Conservation (phyloP, 129 eudicot species). For the Flaveria trinervia region DNA sequence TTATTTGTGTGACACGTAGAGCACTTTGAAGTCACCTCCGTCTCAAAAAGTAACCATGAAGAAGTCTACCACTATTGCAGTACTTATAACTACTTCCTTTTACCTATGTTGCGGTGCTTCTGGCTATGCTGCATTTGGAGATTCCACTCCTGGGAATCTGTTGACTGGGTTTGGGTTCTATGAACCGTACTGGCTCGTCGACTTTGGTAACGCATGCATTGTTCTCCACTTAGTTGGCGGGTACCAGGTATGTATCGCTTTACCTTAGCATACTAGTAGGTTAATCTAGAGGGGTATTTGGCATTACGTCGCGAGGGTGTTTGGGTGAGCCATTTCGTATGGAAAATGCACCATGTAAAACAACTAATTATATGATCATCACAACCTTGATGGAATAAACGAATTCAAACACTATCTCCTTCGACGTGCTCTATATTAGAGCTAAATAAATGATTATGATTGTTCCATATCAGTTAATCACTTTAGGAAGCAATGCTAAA, state of each 20-base stretch:
- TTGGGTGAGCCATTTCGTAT: neutral
- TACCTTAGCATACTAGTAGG: slow-evolving; percentile 5
- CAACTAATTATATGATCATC: neutral
- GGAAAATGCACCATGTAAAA: neutral
- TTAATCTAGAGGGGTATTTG: neutral
- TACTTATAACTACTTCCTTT: slow-evolving; percentile 53
- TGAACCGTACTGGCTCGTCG: slow-evolving; percentile 84
- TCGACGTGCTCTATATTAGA: no score
- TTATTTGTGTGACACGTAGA: slow-evolving; percentile 37
- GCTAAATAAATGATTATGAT: no score
- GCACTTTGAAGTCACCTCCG: slow-evolving; percentile 72
- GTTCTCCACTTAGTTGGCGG: slow-evolving; percentile 83
- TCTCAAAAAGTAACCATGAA: slow-evolving; percentile 67
- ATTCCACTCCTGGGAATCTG: slow-evolving; percentile 78
- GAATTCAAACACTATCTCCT: neutral
- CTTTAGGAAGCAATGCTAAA: neutral
- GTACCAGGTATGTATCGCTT: slow-evolving; percentile 72
- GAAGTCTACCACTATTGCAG: slow-evolving; percentile 54
- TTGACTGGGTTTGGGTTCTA: slow-evolving; percentile 92
- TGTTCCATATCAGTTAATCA: no score
- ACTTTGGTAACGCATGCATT: slow-evolving; percentile 78
- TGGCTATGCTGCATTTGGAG: slow-evolving; percentile 90
- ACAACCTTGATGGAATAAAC: neutral
- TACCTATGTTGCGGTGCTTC: slow-evolving; percentile 76
- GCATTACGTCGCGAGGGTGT: neutral